These are phyloP conservation scores for Gamarada debralockiae DNA, from an alignment of 495 filamentous ascomycete genomes.

Conservation along the genomic window DNA sequence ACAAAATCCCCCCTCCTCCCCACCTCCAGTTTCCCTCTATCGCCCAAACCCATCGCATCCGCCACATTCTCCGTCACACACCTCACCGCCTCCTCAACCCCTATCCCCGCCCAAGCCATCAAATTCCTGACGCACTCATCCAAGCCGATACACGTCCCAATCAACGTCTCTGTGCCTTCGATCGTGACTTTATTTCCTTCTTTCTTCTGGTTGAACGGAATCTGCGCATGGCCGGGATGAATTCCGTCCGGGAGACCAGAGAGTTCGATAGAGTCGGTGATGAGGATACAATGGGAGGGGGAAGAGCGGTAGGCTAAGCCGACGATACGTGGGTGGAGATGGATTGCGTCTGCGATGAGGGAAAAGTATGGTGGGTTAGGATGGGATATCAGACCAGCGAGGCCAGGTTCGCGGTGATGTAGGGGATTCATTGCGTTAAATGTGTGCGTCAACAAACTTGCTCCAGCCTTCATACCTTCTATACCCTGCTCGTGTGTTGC, in stretches of 20 bases:
- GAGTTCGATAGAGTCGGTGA: conserved; percentile 57
- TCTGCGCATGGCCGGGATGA: conserved; percentile 43
- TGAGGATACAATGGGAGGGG: conserved; percentile 51
- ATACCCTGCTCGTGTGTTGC: conserved; percentile 57
- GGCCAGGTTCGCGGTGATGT: conserved; percentile 62
- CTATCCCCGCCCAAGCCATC: conserved; percentile 38
- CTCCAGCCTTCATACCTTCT: conserved; percentile 49
- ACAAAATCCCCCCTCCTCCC: conserved; percentile 44
- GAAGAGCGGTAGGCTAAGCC: conserved; percentile 56
- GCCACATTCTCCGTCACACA: conserved; percentile 47
- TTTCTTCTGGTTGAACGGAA: conserved; percentile 37
- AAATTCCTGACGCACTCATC: conserved; percentile 41
- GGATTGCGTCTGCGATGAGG: conserved; percentile 59
- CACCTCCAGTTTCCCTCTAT: conserved; percentile 36
- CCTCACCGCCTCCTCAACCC: conserved; percentile 38
- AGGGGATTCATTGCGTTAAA: conserved; percentile 70
- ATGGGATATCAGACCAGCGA: conserved; percentile 43
- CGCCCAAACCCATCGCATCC: conserved; percentile 36
- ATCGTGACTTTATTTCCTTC: conserved; percentile 36
- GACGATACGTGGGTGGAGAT: conserved; percentile 57
- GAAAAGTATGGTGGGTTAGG: conserved; percentile 51
- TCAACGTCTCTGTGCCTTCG: conserved; percentile 38
- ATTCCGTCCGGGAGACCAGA: conserved; percentile 52
- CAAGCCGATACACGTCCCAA: conserved; percentile 39
- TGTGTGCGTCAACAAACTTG: conserved; percentile 61